Evolutionary conservation across 2,329 filamentous ascomycete genomes (phyloP), one percentile per base, ranked within the genome.

Genomic region (Capronia epimyces): DNA sequence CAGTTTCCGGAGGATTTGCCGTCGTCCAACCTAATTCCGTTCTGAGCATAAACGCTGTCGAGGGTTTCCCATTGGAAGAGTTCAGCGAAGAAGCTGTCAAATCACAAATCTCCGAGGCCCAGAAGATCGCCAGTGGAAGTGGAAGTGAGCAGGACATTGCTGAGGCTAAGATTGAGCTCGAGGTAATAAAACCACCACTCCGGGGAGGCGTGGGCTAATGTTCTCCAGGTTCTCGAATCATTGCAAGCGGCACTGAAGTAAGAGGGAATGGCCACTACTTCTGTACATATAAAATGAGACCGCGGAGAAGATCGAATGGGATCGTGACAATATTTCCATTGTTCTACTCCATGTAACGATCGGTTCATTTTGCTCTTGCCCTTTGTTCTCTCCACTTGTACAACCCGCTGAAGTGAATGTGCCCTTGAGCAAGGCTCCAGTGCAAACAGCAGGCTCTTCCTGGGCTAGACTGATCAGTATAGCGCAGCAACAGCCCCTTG

Each of bases 81-180:
- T 98, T 98, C 80, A 95, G 87, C 79, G 77, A 83, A 63, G 93
- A 97, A 77, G 84, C 87, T 62, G 87, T 98, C 71, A 82, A 81
- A 68, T 82, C 85, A 68, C 91, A 96, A 78, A 89, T 97, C 65
- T 75, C 87, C 56, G 93, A 98, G 78, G 89, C 90, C 61, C 88
- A 95, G 76, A 97, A 96, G 84, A 84, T 97, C 68, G 89, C 85
- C 65, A 83, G 75, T 71, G 93, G 93, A 67, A 83, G 78, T 68
- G 93, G 91, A 67, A 96, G 89, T 73, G 93, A 96, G 82, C 85
- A 89, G 76, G 93, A 97, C 68, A 87, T 97, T 74, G 91, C 91
- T 60, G 93, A 98, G 83, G 93, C 93, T 63, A 97, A 96, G 83
- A 91, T 98, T 71, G 91, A 97, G 81, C 76, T 98, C 64, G 93